These are phyloP conservation scores for Darksidea phi DNA, from an alignment of 495 filamentous ascomycete species.

Conservation along the genomic window DNA sequence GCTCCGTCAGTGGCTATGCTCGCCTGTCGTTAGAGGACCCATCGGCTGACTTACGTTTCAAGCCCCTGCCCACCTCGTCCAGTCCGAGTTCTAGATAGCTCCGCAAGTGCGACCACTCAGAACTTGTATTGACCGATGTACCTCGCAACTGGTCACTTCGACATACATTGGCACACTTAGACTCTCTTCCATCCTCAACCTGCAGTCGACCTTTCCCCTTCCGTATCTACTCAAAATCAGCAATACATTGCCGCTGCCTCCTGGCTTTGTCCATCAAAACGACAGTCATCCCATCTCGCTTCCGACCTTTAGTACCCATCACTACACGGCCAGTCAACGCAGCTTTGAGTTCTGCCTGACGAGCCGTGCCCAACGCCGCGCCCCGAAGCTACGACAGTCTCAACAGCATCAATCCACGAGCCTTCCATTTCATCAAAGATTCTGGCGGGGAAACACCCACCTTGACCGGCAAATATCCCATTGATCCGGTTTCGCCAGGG, in stretches of 20 bases:
- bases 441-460: constrained; percentile 9
- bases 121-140: constrained; percentile 18
- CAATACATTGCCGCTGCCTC: constrained; percentile 15
- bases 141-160: constrained; percentile 27
- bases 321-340: constrained; percentile 19
- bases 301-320: constrained; percentile 15
- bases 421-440: constrained; percentile 13
- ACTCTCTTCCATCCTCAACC: constrained; percentile 17
- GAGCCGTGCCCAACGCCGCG: constrained; percentile 29
- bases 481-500: constrained; percentile 23
- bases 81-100: constrained; percentile 36
- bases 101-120: constrained; percentile 27
- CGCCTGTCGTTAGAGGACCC: constrained; percentile 16
- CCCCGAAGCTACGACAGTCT: constrained; percentile 12
- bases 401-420: constrained; percentile 23
- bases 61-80: constrained; percentile 30
- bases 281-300: constrained; percentile 18
- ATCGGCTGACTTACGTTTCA: constrained; percentile 37
- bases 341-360: constrained; percentile 30
- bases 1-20: constrained; percentile 33
- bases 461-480: constrained; percentile 26
- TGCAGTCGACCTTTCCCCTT: constrained; percentile 17
- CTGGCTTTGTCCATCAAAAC: constrained; percentile 30
- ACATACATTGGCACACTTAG: constrained; percentile 30
- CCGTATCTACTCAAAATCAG: constrained; percentile 16